Conservation (phyloP, 1,284 basidiomycete genomes). For the Tilletia walkeri region DNA sequence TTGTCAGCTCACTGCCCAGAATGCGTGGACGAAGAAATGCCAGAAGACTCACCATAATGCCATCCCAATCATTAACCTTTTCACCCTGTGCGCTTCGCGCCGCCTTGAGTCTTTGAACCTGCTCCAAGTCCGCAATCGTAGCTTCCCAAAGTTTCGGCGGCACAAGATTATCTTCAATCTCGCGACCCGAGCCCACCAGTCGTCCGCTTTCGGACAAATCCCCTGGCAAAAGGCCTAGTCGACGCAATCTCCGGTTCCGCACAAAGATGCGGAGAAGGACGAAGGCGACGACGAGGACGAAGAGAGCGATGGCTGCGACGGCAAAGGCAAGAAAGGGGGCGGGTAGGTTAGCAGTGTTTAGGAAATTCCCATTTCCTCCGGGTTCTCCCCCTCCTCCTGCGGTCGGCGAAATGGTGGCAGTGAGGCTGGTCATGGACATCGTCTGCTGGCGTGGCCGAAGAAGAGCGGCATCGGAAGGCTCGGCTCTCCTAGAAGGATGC, state of each 20-base stretch:
- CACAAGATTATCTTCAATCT: constrained; percentile 40
- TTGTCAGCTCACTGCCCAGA: too few species aligned
- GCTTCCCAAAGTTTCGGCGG: constrained; percentile 48
- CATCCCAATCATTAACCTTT: constrained; percentile 18
- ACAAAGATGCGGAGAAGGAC: constrained; percentile 48
- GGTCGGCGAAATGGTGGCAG: background rate
- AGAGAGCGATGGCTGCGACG: constrained; percentile 47
- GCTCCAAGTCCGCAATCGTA: constrained; percentile 33
- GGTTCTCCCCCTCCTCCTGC: constrained; percentile 7
- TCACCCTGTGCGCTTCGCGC: background rate
- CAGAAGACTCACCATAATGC: constrained; percentile 19
- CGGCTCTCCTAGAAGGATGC: background rate
- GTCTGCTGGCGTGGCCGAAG: background rate
- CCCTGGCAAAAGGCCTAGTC: constrained; percentile 41
- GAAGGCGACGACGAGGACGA: constrained; percentile 48
- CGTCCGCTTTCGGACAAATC: constrained; percentile 31
- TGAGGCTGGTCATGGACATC: background rate
- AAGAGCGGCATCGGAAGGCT: too few species aligned
- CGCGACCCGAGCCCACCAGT: constrained; percentile 32
- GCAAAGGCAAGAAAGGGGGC: constrained; percentile 41
- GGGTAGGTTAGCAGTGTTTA: constrained; percentile 21
- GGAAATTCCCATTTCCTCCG: background rate
- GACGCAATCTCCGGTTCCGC: constrained; percentile 43
- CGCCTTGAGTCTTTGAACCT: background rate
- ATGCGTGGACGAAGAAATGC: background rate